Base-by-base conservation (phyloP, 768 basidiomycete genomes). In the Rubroboletus pulcherrimus region DNA sequence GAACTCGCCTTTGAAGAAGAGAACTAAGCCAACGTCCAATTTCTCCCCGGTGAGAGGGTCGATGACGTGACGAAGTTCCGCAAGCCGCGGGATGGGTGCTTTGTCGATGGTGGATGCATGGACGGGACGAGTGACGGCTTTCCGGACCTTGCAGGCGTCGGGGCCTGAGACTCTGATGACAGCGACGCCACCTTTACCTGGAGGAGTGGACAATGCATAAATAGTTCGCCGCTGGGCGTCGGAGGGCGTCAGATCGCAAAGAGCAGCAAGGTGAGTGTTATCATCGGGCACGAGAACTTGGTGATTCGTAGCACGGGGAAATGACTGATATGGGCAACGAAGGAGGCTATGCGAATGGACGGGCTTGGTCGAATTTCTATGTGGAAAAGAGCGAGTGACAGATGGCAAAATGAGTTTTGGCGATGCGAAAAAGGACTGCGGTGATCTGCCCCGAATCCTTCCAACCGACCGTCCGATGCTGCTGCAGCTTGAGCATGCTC, bases 191-290 rank as follows among this genome's bases (percentile, higher is more conserved):
- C 81, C 91, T 58, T 86, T 92, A 1, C 92, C 93, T 3, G 88
- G 84, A 2, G 93, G 90, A 0, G 92, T 93, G 0, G 93, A 91
- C 29, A 94, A 77, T 1, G 93, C 93, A 66, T 89, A 96, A 44
- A 96, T 91, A 3, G 93, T 95, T 24, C 71, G 64, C n/a, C 78
- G 75, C 66, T 91, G 87, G 6, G 85, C 72, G 44, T 78, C 76
- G 11, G 79, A 80, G 41, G 61, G 69, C 0, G 69, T 66, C 7
- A 68, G 61, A 10, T 58, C 29, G 11, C 24, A 19, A 11, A 11
- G 19, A 50, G 29, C 2, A 14, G 24, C 2, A 11, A 26, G 24
- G 35, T 7, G 24, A 26, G 49, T 44, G 49, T 29, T 11, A 6
- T 33, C 9, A 29, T 49, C 17, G 48, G 11, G 7, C 8, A n/a